Percentiles rank a stretch among this genome's conserved stretches.
phyloP scores from a whole-genome alignment of 139 green algal species.

The Micractinium sp. region DNA sequence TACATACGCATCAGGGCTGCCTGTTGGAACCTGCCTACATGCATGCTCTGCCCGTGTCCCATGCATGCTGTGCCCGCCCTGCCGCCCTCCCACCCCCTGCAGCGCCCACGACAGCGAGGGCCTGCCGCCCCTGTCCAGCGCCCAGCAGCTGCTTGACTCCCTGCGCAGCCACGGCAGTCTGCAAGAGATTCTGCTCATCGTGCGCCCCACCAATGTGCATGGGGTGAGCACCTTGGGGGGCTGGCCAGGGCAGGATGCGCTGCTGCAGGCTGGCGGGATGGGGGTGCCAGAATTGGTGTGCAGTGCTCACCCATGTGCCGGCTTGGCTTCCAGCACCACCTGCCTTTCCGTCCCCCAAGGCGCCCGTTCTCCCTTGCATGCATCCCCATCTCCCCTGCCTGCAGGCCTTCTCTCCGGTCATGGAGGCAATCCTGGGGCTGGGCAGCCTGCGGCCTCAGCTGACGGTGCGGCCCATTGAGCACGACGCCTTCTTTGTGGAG shows the following conservation, averaged over 20 bases:
- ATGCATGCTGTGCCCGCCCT: background rate
- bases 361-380: background rate
- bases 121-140: background rate
- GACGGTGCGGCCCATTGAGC: background rate
- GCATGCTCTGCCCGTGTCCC: background rate
- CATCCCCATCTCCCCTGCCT: background rate
- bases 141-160: background rate
- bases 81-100: background rate
- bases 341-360: background rate
- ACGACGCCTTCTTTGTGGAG: slow-evolving; percentile 31
- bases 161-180: background rate
- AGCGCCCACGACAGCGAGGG: background rate
- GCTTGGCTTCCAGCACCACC: background rate
- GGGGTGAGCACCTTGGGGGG: background rate
- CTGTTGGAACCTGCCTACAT: background rate
- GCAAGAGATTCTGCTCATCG: background rate
- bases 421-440: slow-evolving; percentile 26
- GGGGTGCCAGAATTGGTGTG: background rate
- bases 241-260: background rate
- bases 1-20: background rate
- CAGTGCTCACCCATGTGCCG: too few species aligned
- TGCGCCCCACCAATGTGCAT: background rate
- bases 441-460: background rate
- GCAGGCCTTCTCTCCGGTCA: background rate
- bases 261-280: background rate